Percentiles rank a stretch among this genome's conserved stretches.
Evolutionary conservation across 2,329 filamentous ascomycete species (phyloP).

Genomic region (Aspergillus tubingensis): DNA sequence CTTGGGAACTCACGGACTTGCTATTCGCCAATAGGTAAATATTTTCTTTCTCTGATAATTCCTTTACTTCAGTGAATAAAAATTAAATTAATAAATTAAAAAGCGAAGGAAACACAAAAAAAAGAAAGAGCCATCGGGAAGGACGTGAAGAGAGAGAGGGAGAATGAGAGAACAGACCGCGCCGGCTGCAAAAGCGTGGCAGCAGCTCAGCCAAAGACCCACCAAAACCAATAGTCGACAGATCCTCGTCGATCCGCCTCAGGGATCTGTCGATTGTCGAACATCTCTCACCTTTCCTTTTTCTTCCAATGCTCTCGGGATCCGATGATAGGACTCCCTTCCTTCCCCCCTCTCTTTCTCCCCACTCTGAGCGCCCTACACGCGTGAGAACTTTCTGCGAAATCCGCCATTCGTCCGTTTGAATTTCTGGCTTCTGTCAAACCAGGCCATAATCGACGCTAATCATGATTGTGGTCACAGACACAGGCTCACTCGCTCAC

Average conservation of each 20-base stretch:
- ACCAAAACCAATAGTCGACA: slow-evolving; percentile 43
- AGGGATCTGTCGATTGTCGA: slow-evolving; percentile 30
- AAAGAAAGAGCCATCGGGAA: slow-evolving; percentile 8
- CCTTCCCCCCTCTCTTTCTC: neutral
- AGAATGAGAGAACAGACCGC: neutral
- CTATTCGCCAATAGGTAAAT: slow-evolving; percentile 7
- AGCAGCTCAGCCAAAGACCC: slow-evolving; percentile 31
- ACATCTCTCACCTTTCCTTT: slow-evolving; percentile 22
- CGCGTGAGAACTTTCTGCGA: neutral
- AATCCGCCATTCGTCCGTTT: slow-evolving; percentile 14
- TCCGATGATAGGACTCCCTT: neutral
- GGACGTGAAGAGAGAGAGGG: slow-evolving; percentile 2
- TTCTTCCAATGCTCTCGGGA: slow-evolving; percentile 9
- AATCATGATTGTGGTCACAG: slow-evolving; percentile 19
- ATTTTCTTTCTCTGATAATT: neutral
- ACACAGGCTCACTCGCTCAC: slow-evolving; percentile 8
- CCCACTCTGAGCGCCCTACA: neutral
- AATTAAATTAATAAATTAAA: neutral
- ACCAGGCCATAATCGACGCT: slow-evolving; percentile 13
- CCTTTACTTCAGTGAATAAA: neutral
- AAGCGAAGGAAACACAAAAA: neutral
- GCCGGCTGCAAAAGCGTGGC: slow-evolving; percentile 25
- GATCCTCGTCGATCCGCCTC: slow-evolving; percentile 40
- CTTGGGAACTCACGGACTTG: slow-evolving; percentile 9
- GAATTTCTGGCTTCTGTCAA: slow-evolving; percentile 17